A percentile compares a stretch with the other conserved stretches of the same genome.
Conservation (phyloP, 805 yeast genomes). For the Candida methanosorbosa region DNA sequence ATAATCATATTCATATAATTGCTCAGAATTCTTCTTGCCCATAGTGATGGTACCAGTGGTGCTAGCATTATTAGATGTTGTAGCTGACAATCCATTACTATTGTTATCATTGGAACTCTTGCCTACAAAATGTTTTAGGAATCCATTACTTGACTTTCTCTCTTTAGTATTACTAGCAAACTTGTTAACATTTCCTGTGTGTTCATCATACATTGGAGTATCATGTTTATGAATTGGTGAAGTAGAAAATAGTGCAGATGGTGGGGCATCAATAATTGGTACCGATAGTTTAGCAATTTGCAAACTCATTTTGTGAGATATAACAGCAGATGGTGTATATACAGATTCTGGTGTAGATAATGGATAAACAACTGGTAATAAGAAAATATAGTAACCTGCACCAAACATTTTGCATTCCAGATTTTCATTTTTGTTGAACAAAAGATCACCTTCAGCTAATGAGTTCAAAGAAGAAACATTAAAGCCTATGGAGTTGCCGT, state of each 20-base stretch:
- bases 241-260: slow-evolving; percentile 24
- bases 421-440: slow-evolving; percentile 8
- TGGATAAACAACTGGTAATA: slow-evolving; percentile 56
- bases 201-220: not conserved
- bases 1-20: slow-evolving; percentile 26
- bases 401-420: slow-evolving; percentile 21
- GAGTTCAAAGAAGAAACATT: not conserved
- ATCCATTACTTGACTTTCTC: not conserved
- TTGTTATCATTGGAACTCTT: not conserved
- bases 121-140: not conserved
- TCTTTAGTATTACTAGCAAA: not conserved
- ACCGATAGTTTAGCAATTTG: slow-evolving; percentile 26
- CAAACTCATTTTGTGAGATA: slow-evolving; percentile 33
- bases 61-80: not conserved
- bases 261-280: slow-evolving; percentile 23
- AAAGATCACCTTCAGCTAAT: slow-evolving; percentile 6
- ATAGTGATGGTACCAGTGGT: not conserved
- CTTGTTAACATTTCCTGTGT: not conserved
- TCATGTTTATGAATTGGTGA: slow-evolving; percentile 19
- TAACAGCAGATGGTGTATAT: slow-evolving; percentile 39
- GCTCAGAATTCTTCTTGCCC: not conserved
- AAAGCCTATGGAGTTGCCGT: not conserved
- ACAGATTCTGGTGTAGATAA: slow-evolving; percentile 56
- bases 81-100: not conserved
- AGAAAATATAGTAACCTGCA: slow-evolving; percentile 65